phyloP scores from a whole-genome alignment of 345 rosid species.

The Heritiera fomes region DNA sequence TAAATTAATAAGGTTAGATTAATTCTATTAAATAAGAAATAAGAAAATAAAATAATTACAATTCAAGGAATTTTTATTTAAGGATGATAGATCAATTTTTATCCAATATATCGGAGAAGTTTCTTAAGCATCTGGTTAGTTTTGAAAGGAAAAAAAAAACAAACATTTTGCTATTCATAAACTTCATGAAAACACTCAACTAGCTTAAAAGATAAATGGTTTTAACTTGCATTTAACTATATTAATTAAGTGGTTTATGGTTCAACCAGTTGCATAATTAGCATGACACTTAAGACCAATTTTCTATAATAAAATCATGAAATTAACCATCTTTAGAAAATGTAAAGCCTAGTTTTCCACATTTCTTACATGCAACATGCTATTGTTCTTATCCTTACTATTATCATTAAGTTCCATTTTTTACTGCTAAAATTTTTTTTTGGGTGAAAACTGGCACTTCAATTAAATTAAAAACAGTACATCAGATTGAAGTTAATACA shows the following conservation, averaged over 20 bases:
- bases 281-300: background rate
- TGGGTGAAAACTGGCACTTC: too few species aligned
- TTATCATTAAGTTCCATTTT: background rate
- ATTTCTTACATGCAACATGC: too few species aligned
- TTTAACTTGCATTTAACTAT: background rate
- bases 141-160: background rate
- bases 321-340: background rate
- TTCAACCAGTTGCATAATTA: background rate
- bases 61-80: too few species aligned
- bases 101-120: too few species aligned
- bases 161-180: too few species aligned
- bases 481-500: too few species aligned
- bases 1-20: too few species aligned
- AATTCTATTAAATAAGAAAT: too few species aligned
- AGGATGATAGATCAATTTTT: too few species aligned
- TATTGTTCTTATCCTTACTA: background rate
- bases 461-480: too few species aligned
- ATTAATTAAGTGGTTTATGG: background rate
- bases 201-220: background rate
- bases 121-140: background rate
- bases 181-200: background rate
- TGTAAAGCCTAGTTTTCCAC: background rate
- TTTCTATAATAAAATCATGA: background rate
- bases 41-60: too few species aligned
- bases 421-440: too few species aligned